A percentile compares a stretch with the other conserved stretches of the same genome.
phyloP scores from a whole-genome alignment of 371 early-diverging fungal species.

The Mortierella sp. region DNA sequence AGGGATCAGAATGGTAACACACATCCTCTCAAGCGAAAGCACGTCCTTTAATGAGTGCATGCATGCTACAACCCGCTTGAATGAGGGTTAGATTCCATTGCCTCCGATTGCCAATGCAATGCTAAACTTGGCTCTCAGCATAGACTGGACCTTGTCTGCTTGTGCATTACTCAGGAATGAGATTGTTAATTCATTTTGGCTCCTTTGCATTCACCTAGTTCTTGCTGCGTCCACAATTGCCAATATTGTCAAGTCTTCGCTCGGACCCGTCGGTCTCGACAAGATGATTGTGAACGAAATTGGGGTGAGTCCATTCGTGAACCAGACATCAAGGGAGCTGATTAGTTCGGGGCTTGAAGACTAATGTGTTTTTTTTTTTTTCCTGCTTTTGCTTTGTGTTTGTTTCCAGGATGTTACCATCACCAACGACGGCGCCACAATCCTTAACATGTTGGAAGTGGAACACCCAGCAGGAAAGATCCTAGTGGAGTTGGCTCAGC shows the following conservation, averaged over 20 bases:
- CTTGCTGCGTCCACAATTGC: slow-evolving; percentile 90
- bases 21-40: neutral
- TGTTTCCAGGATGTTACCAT: slow-evolving; percentile 95
- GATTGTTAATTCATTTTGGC: neutral
- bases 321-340: neutral
- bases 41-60: neutral
- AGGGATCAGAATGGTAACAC: slow-evolving; percentile 94
- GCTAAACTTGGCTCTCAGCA: neutral
- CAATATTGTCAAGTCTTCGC: slow-evolving; percentile 98
- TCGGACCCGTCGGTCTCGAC: slow-evolving; percentile 99
- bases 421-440: slow-evolving; percentile 99
- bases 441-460: slow-evolving; percentile 96
- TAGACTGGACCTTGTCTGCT: neutral
- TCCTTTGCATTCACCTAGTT: slow-evolving; percentile 50
- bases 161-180: slow-evolving; percentile 4
- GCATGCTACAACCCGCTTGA: neutral
- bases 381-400: neutral
- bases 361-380: neutral
- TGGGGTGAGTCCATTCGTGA: slow-evolving; percentile 76
- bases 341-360: neutral
- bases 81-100: neutral
- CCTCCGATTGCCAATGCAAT: neutral
- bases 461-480: slow-evolving; percentile 99
- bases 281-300: slow-evolving; percentile 99
- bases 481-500: slow-evolving; percentile 98